Evolutionary conservation across 192 early-diverging fungal species (phyloP).

Genomic region (Coemansia sp.): DNA sequence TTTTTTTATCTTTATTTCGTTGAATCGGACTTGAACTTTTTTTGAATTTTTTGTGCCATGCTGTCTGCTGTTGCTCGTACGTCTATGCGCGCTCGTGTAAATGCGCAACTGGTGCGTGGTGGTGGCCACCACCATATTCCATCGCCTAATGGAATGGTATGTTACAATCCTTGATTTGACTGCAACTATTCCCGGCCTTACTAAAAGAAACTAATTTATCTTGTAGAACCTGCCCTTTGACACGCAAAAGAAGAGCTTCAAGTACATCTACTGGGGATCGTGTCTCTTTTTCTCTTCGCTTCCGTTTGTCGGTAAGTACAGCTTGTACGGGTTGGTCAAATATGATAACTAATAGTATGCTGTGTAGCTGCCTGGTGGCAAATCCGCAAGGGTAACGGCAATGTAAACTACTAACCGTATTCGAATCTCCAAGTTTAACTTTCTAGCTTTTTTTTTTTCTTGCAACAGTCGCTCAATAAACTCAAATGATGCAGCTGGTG

Average conservation of each 20-base stretch:
- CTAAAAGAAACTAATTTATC: too few relatives aligned
- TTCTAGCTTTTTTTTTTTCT: background rate
- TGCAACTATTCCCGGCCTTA: background rate
- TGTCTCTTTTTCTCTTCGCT: constrained; percentile 32
- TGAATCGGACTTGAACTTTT: constrained; percentile 9
- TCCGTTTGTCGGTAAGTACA: constrained; percentile 34
- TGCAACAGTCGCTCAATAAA: too few relatives aligned
- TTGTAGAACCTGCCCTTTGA: constrained; percentile 53
- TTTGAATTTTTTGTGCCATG: constrained; percentile 42
- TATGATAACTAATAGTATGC: too few relatives aligned
- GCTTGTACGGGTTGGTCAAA: background rate
- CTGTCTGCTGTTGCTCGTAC: constrained; percentile 48
- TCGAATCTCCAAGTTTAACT: constrained; percentile 2
- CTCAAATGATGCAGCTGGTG: too few relatives aligned
- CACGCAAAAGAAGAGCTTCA: constrained; percentile 49
- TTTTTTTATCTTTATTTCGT: constrained; percentile 2
- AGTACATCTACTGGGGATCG: constrained; percentile 52
- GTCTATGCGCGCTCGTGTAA: constrained; percentile 49
- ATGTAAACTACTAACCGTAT: constrained; percentile 38
- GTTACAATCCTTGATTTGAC: background rate
- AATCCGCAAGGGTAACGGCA: constrained; percentile 53
- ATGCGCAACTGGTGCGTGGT: constrained; percentile 31
- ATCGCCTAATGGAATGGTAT: constrained; percentile 53
- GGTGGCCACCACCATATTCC: constrained; percentile 29
- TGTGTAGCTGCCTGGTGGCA: constrained; percentile 52